Conservation (phyloP, 139 green algal genomes). For the Chlamydomonas asymmetrica region DNA sequence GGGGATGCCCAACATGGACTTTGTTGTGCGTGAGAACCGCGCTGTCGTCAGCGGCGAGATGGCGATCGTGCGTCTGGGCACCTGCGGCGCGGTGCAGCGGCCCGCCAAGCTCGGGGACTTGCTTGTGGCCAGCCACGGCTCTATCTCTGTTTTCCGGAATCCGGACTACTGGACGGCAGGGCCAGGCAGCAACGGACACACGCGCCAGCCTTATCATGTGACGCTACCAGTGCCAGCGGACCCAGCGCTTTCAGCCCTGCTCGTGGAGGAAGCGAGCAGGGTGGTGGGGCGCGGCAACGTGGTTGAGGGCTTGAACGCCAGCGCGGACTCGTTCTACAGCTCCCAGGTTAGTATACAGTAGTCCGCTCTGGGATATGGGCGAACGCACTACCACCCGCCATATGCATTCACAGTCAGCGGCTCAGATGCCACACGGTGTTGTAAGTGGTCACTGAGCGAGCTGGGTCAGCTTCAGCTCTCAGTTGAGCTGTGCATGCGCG, state of each 20-base stretch:
- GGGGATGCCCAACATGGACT: conserved; percentile 72
- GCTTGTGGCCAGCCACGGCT: conserved; percentile 57
- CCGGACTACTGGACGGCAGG: conserved; percentile 31
- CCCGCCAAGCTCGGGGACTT: conserved; percentile 65
- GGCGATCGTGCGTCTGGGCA: conserved; percentile 75
- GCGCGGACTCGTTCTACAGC: conserved; percentile 78
- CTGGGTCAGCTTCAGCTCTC: too few relatives aligned
- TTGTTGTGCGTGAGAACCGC: conserved; percentile 33
- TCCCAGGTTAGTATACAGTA: conserved; percentile 61
- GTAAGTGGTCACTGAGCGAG: too few relatives aligned
- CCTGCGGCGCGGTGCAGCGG: conserved; percentile 68
- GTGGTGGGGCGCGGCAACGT: conserved; percentile 37
- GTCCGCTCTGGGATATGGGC: too few relatives aligned
- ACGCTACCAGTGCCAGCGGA: conserved; percentile 53
- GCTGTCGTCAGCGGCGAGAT: conserved; percentile 49
- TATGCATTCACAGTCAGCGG: too few relatives aligned
- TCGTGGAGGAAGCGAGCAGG: conserved; percentile 42
- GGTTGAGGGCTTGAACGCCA: conserved; percentile 70
- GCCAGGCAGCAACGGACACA: too few relatives aligned
- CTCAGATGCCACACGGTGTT: too few relatives aligned
- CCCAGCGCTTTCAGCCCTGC: conserved; percentile 34
- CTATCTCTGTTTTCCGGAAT: conserved; percentile 43
- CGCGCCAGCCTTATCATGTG: conserved; percentile 39
- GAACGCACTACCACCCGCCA: too few relatives aligned
- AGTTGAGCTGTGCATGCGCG: too few relatives aligned